Base-by-base conservation (phyloP, 1,284 basidiomycete genomes). In the Meripilus lineatus region DNA sequence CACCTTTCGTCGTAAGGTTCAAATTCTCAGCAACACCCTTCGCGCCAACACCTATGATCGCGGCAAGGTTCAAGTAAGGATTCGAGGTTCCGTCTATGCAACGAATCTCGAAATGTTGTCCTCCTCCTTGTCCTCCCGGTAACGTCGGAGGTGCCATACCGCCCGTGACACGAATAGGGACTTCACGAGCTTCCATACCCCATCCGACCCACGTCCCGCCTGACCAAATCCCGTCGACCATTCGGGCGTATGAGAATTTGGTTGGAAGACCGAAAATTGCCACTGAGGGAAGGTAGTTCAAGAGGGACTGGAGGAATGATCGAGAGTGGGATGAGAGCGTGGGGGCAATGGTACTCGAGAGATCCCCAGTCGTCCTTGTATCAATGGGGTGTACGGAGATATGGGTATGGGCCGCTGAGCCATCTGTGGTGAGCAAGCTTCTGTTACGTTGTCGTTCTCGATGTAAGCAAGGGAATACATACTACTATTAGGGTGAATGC, bases 181-280 rank as follows among this genome's bases (percentile, higher is more conserved):
- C 66, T 56, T 87, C 84, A 40, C 78, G 74, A 59, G 84, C 83
- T 45, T 87, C 79, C 3, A 71, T 70, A 0, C 84, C 85, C 81
- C 81, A 87, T 47, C 64, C 70, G 33, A 78, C 70, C 56, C 77
- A 84, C 0, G 82, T 86, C 4, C 84, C 84, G 23, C 85, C 82
- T 1, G 77, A 72, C 81, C 80, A 84, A 17, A 74, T 70, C 3
- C 81, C 81, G 52, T 88, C 84, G 4, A 45, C 41, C 59, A 86
- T 70, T 10, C 85, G 76, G 15, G 66, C 64, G 58, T 84, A 89
- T 0, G 84, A 87, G 0, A 77, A 71, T 0, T 64, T 54, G 2
- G 72, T 74, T 1, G 83, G 82, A 2, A 84, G 65, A 0, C 74
- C 79, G 48, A 88, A 65, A 2, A 74, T 73, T 18, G 72, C 64